Evolutionary conservation across 306 rosid genomes (phyloP), one percentile per base, ranked within the genome.

Genomic region (Hylodesmum podocarpum): DNA sequence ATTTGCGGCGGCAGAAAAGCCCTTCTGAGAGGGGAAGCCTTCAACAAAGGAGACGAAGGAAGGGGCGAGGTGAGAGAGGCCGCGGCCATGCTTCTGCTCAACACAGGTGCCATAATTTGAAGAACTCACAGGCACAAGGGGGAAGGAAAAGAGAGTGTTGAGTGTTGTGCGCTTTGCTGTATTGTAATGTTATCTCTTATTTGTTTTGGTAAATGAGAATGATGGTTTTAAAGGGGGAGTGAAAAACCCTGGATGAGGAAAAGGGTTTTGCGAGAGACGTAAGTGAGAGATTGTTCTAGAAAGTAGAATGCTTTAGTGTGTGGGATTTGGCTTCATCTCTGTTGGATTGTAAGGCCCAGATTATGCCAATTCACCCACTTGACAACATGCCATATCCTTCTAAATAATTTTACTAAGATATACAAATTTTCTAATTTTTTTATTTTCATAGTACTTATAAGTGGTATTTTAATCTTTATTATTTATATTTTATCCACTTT

Each of bases 51-150:
- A 41, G 90, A 87, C 1, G 93, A 84, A 1, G 94, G 85, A 49
- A 91, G 91, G 41, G 89, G 70, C 11, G 90, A 83, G 24, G 92
- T 84, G 2, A 92, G 89, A 36, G 94, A 84, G 34, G 88, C 77
- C 51, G 92, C 72, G 18, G 86, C 79, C 29, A 92, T 50, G 86
- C 74, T 87, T 88, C 96, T 88, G 84, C 87, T 82, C 2, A 92
- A 85, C 8, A 85, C 97, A 22, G 98, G 97, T 82, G 96, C 97
- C 99, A 91, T 92, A 27, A 1, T 69, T 36, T 21, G 39, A 53
- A 21, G 8, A 27, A 51, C 16, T 11, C 8, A 19, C 28, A 28
- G 47, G 8, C 4, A 39, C 22, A 29, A 50, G 49, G n/a, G n/a
- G n/a, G n/a, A n/a, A n/a, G n/a, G n/a, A 21, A 82, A 3, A 46